Evolutionary conservation across 2,329 filamentous ascomycete species (phyloP), one percentile per base, ranked within the genome.

Genomic region (Fusarium decemcellulare): DNA sequence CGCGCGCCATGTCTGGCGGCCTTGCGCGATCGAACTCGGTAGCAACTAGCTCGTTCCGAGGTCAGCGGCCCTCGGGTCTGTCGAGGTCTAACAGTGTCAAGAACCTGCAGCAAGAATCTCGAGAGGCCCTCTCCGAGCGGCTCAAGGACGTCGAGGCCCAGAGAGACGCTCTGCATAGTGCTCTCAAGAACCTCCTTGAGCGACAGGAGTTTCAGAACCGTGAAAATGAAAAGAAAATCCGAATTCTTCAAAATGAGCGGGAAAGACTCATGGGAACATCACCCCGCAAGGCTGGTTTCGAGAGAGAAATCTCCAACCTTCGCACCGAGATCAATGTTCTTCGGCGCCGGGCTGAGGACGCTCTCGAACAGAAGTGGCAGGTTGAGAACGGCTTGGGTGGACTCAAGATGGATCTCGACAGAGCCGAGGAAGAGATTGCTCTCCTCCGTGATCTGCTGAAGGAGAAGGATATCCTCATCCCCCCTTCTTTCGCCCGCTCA

Each of bases 371-470:
- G 76, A 98, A 98, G 81, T 98, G 93, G 91, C 92, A 97, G 77
- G 95, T 95, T 66, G 95, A 98, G 81, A 97, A 97, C 81, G 94
- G 94, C 16, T 84, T 98, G 2, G 88, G 90, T 55, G 94, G 95
- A 59, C 83, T 98, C 60, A 97, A 97, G 83, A 98, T 97, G 92
- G 95, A 98, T 76, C 88, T 99, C 43, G 96, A 98, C 80, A 93
- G 95, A 67, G 95, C 96, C 29, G 94, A 98, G 79, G 93, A 96
- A 78, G 96, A 99, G 81, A 97, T 97, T 32, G 85, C 89, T 42
- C 93, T 93, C n/a, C 86, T 99, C 42, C 90, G 93, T 44, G 88
- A 85, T 34, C 84, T 98, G 29, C 86, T 98, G 18, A 85, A 91
- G 65, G 93, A 97, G 78, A 92, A 95, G 72, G 94, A 98, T 75